phyloP scores from a whole-genome alignment of 495 filamentous ascomycete genomes.

The Penicillium paradoxum region DNA sequence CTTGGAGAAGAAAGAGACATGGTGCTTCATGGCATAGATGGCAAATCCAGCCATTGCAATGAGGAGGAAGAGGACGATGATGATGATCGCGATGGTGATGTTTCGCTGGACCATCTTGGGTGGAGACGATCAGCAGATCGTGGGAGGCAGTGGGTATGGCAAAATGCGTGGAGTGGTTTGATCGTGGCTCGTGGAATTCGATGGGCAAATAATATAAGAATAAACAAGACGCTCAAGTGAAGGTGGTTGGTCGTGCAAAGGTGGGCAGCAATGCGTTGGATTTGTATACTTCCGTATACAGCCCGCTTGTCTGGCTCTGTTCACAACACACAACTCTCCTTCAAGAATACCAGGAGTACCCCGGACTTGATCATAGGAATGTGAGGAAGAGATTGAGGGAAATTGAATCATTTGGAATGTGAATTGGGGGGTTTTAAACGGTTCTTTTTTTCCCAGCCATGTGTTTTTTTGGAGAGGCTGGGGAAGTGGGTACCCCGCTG shows the following conservation, averaged over 20 bases:
- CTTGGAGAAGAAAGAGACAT: constrained; percentile 35
- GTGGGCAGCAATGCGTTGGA: constrained; percentile 2
- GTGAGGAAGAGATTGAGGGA: constrained; percentile 5
- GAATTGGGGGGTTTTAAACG: constrained; percentile 14
- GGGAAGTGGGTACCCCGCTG: constrained; percentile 7
- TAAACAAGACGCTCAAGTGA: not conserved
- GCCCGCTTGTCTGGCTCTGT: constrained; percentile 1
- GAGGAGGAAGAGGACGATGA: constrained; percentile 72
- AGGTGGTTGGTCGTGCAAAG: not conserved
- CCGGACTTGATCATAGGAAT: constrained; percentile 3
- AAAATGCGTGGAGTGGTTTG: not conserved
- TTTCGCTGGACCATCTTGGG: constrained; percentile 59
- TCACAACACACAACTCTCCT: not conserved
- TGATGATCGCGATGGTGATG: constrained; percentile 76
- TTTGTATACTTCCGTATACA: constrained; percentile 7
- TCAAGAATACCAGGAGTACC: not conserved
- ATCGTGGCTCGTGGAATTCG: not conserved
- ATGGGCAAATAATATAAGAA: not conserved
- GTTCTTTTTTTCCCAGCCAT: constrained; percentile 24
- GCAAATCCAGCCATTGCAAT: constrained; percentile 64
- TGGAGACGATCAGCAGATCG: constrained; percentile 3
- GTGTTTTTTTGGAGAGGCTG: constrained; percentile 25
- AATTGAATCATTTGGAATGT: constrained; percentile 9
- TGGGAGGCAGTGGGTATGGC: not conserved
- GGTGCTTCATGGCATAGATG: constrained; percentile 55